Conservation (phyloP, 345 rosid species). For the Euphorbia lathyris region DNA sequence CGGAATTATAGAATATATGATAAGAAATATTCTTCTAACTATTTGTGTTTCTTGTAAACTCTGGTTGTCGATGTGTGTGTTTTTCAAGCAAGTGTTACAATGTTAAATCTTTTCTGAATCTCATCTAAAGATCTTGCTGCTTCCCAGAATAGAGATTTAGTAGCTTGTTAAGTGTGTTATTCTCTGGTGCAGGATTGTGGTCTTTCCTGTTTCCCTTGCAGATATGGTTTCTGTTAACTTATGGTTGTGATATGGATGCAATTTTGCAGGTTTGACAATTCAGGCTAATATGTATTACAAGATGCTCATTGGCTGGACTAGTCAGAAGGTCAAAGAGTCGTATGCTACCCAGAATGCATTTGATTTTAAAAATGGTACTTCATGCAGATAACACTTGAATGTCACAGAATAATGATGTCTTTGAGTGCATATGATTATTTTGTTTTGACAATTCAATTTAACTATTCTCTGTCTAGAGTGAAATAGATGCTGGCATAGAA, state of each 20-base stretch:
- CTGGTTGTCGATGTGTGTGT: not conserved
- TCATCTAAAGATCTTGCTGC: not conserved
- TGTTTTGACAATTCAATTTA: not conserved
- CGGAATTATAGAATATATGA: too few relatives aligned
- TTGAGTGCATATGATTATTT: not conserved
- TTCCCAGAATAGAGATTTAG: not conserved
- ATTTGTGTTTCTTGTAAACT: not conserved
- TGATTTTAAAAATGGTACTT: slow-evolving; percentile 87
- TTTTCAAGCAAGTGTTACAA: not conserved
- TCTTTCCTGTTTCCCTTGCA: not conserved
- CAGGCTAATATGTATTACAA: slow-evolving; percentile 98
- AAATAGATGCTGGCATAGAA: not conserved
- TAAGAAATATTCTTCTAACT: not conserved
- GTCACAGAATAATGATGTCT: not conserved
- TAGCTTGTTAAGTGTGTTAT: not conserved
- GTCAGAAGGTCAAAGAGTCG: slow-evolving; percentile 83
- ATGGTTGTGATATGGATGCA: slow-evolving; percentile 13
- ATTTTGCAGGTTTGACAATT: slow-evolving; percentile 78
- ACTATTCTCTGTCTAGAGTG: not conserved
- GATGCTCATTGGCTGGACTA: slow-evolving; percentile 96
- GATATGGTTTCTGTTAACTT: not conserved
- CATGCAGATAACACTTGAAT: not conserved
- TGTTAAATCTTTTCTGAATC: not conserved
- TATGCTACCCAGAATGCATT: slow-evolving; percentile 67
- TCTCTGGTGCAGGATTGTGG: not conserved